Evolutionary conservation across 768 basidiomycete genomes (phyloP), one percentile per base, ranked within the genome.

Genomic region (Boletus tomentosulus): DNA sequence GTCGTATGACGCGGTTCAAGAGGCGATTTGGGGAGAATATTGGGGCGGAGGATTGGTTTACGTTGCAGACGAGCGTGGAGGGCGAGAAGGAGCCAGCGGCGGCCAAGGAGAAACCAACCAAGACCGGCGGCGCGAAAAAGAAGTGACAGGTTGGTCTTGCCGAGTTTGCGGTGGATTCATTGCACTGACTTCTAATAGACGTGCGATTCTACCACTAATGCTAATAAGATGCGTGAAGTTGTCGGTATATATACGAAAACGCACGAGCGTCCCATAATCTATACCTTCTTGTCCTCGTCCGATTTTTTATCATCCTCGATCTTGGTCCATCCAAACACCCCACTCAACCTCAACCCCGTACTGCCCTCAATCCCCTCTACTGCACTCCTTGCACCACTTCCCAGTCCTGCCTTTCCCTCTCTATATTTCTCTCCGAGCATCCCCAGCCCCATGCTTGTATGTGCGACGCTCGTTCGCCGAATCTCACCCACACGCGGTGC

Each of bases 1-100:
- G 93, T 7, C 76, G 93, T 11, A 71, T 95, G 64, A 89, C 90
- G 11, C 77, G 91, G 62, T 95, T 92, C 71, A 89, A 77, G 68
- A 79, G 81, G 63, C 78, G 77, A 56, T 95, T 93, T 64, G 87
- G 74, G 25, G 77, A 78, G 50, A 77, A 73, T 3, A 65, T 80
- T 37, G 74, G 66, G 15, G 66, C 58, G 24, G 71, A 72, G 3
- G 62, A 68, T 44, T 68, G 67, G 57, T 51, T 68, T 0, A 57
- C 48, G n/a, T 41, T 69, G 55, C 68, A 71, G 54, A 50, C 56
- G 8, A 57, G 58, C 10, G 54, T 65, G 2, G 57, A 67, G 53
- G 59, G 64, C n/a, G 66, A 67, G 19, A 51, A 53, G 48, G 69
- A 71, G 33, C 68, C 69, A 1, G 63, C 65, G 11, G 39, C 50